phyloP scores from a whole-genome alignment of 2,329 filamentous ascomycete species.

The Xylariaceae sp. region DNA sequence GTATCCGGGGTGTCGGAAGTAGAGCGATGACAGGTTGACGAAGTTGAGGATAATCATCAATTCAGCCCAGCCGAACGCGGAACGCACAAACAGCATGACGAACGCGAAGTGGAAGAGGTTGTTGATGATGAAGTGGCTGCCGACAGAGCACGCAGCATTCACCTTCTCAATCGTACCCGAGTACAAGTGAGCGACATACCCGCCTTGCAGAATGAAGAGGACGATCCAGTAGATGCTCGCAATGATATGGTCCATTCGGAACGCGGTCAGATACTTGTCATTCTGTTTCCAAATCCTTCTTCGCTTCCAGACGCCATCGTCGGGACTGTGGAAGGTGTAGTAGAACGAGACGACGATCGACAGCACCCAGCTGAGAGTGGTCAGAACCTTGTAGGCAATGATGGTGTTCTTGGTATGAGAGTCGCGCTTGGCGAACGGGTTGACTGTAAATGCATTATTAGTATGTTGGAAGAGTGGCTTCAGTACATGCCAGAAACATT shows the following conservation, averaged over 20 bases:
- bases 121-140: slow-evolving; percentile 79
- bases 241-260: slow-evolving; percentile 65
- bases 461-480: slow-evolving; percentile 10
- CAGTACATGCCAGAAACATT: not conserved
- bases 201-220: slow-evolving; percentile 70
- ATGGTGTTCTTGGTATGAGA: slow-evolving; percentile 58
- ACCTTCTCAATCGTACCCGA: slow-evolving; percentile 58
- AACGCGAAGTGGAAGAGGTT: slow-evolving; percentile 81
- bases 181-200: slow-evolving; percentile 75
- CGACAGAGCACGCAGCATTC: slow-evolving; percentile 69
- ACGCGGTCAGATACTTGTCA: slow-evolving; percentile 61
- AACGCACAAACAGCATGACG: slow-evolving; percentile 76
- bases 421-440: slow-evolving; percentile 72
- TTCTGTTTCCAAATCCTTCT: slow-evolving; percentile 75
- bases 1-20: slow-evolving; percentile 73
- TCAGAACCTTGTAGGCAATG: slow-evolving; percentile 70
- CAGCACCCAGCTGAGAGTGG: slow-evolving; percentile 69
- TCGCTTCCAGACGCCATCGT: slow-evolving; percentile 55
- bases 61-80: slow-evolving; percentile 71
- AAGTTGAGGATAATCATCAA: slow-evolving; percentile 76
- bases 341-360: slow-evolving; percentile 69
- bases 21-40: slow-evolving; percentile 71
- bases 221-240: slow-evolving; percentile 73
- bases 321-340: slow-evolving; percentile 63
- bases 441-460: slow-evolving; percentile 44